Base-by-base conservation (phyloP, 106 monocot genomes). In the Dendrobium nobile region DNA sequence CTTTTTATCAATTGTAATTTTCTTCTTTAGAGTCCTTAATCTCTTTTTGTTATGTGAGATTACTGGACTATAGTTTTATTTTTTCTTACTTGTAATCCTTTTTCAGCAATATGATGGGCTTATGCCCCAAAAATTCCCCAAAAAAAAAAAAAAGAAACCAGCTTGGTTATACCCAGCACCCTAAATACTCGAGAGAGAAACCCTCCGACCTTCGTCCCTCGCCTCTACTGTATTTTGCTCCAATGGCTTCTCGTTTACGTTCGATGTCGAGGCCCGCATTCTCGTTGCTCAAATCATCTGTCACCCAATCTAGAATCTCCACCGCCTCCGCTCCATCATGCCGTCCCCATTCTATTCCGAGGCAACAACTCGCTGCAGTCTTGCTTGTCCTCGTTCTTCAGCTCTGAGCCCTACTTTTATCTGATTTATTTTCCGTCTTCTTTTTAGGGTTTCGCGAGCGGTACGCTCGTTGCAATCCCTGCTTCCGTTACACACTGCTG, bases 401-500 rank as follows among this genome's bases (percentile, higher is more conserved):
- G 16, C 5, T 78, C 54, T 41, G 64, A 45, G 74, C 4, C 73
- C 13, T 24, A 17, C 7, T 16, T 7, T 73, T 73, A 4, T 55
- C 10, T 75, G 8, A 44, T 75, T 78, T 24, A 37, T 26, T 41
- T 18, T 79, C 19, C 0, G 0, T 9, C 73, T 72, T 31, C 43
- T 55, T 31, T 59, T 42, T 72, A 96, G 96, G 83, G 80, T 85
- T 45, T 54, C 83, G 47, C 67, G 87, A 41, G 83, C 37, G 31
- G 37, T 85, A 72, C 79, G 81, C 18, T 75, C 80, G 28, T 75
- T 94, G 78, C 86, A 87, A 44, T 89, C 97, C 8, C 82, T 97
- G 75, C 79, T 92, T 54, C 97, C 97, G 72, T 78, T 94, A 45
- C 97, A 97, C 87, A 92, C 92, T 77, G 97, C 91, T 75, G 94